phyloP scores from a whole-genome alignment of 176 grass and related monocot species.

The Leersia perrieri region DNA sequence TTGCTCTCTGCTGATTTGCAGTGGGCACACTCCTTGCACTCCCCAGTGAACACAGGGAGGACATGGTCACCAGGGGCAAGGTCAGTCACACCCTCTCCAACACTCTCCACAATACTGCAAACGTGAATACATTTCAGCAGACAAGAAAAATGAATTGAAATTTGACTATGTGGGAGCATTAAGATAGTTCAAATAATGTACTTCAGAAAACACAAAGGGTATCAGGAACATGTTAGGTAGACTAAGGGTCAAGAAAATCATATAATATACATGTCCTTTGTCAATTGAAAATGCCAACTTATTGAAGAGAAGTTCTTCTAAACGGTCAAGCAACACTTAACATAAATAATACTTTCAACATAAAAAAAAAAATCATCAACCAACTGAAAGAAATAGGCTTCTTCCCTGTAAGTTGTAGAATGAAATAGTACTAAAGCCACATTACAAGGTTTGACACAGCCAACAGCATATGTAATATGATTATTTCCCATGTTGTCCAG shows the following conservation, averaged over 20 bases:
- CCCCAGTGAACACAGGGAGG: conserved; percentile 88
- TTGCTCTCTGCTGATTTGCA: conserved; percentile 82
- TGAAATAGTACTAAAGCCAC: background rate
- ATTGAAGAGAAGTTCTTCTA: background rate
- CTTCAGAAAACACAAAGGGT: background rate
- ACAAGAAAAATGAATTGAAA: background rate
- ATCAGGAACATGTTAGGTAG: background rate
- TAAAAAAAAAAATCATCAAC: background rate
- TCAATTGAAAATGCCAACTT: background rate
- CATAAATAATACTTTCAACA: background rate
- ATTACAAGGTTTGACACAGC: background rate
- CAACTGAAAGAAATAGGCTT: background rate
- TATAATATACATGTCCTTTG: background rate
- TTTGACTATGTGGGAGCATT: background rate
- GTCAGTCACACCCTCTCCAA: conserved; percentile 82
- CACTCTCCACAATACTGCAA: conserved; percentile 77
- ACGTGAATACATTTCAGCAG: conserved; percentile 3
- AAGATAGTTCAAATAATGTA: background rate
- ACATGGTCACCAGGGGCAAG: conserved; percentile 83
- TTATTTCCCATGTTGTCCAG: background rate
- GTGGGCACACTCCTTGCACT: conserved; percentile 78
- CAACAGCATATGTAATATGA: background rate
- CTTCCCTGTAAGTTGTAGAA: background rate
- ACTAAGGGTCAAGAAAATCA: background rate
- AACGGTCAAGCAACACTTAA: background rate